Evolutionary conservation across 169 alveolate species (phyloP).

Genomic region (Perkinsus chesapeaki): DNA sequence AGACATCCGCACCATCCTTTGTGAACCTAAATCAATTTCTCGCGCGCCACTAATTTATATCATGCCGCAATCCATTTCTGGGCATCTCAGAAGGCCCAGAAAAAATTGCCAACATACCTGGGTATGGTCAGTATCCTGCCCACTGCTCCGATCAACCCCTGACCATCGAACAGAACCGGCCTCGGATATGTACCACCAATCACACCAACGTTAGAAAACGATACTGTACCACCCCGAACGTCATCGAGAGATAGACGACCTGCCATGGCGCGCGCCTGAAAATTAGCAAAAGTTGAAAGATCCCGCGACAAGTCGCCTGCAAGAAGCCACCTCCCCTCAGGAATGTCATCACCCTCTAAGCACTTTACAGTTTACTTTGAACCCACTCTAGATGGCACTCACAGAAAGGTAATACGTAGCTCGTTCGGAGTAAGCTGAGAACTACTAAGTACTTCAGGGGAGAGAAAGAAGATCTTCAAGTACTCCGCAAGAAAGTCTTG

Average conservation of each 20-base stretch:
- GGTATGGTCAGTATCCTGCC: conserved; percentile 58
- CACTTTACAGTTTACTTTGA: too few relatives aligned
- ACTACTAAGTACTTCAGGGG: too few relatives aligned
- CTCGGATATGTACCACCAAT: conserved; percentile 85
- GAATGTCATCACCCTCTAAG: too few relatives aligned
- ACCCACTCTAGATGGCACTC: too few relatives aligned
- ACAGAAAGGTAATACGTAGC: too few relatives aligned
- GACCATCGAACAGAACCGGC: conserved; percentile 83
- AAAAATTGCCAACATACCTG: conserved; percentile 37
- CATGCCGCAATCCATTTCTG: conserved; percentile 25
- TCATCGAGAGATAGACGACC: conserved; percentile 51
- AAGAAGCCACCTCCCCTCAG: too few relatives aligned
- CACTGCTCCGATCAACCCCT: conserved; percentile 78
- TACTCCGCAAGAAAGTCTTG: too few relatives aligned
- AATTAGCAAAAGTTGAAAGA: too few relatives aligned
- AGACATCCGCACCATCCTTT: neutral
- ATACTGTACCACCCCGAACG: conserved; percentile 78
- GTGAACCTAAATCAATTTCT: conserved; percentile 12
- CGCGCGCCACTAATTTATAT: conserved; percentile 36
- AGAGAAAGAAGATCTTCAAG: too few relatives aligned
- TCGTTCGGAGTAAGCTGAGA: too few relatives aligned
- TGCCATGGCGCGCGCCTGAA: neutral
- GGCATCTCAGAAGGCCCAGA: conserved; percentile 39
- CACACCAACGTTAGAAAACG: conserved; percentile 85
- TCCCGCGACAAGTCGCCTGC: too few relatives aligned